Evolutionary conservation across 805 yeast genomes (phyloP), one percentile per base, ranked within the genome.

Genomic region (Sugiyamaella qingdaonensis): DNA sequence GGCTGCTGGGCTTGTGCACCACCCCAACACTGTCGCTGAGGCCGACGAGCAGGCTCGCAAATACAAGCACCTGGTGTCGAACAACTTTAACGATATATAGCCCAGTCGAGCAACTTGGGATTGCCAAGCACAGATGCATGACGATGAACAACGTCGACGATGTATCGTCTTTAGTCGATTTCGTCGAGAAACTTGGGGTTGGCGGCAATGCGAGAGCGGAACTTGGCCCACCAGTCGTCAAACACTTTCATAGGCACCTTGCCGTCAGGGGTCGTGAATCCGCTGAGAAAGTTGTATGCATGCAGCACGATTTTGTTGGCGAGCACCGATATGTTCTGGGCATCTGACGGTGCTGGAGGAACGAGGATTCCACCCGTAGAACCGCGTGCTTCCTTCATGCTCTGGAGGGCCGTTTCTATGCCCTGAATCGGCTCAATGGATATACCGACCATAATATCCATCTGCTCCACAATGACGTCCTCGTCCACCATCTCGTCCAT

Each of bases 161-260:
- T 32, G 10, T 11, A 32, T n/a, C n/a, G 34, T 32, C n/a, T n/a
- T n/a, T n/a, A n/a, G n/a, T 29, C 37, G 2, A 32, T 18, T 29
- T 33, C 75, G 56, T 88, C 88, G 48, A 92, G 69, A 65, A 89
- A 91, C 51, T 79, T 81, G 1, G 97, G 97, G 65, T 92, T 95
- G 56, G 85, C 86, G 10, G 80, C 77, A 54, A 94, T 62, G 64
- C 86, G 84, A 5, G 79, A 70, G 67, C 80, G 87, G 71, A 94
- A 92, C 69, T 89, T 91, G 58, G 78, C 84, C 99, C 99, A 71
- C 99, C 99, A 92, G 39, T 79, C 85, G 65, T 92, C 95, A 63
- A 92, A 92, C 42, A 82, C 86, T 63, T 85, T 87, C 64, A 92
- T 87, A 2, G 91, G 86, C 2, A 92, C 97, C 60, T 82, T 88